Conservation (phyloP, 805 yeast genomes). For the Ogataea angusta region DNA sequence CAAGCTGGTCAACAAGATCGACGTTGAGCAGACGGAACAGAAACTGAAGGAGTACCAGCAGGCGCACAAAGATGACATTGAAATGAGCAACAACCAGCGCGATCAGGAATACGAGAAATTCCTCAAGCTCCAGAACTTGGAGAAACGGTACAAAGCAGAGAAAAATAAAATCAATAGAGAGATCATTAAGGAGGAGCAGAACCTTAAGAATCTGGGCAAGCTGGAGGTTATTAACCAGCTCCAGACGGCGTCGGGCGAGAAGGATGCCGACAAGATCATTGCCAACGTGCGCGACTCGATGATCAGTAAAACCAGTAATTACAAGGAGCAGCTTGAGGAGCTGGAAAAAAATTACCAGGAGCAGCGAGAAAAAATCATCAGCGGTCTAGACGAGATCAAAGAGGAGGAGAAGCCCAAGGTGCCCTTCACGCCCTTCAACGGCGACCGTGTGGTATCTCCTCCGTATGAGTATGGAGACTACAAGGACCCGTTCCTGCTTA, state of each 20-base stretch:
- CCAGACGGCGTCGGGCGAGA: conserved; percentile 33
- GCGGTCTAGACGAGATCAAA: conserved; percentile 26
- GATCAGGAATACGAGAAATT: conserved; percentile 69
- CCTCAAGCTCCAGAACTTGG: conserved; percentile 61
- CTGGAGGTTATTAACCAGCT: conserved; percentile 54
- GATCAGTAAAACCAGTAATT: conserved; percentile 59
- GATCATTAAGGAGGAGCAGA: conserved; percentile 48
- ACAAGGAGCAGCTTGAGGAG: conserved; percentile 55
- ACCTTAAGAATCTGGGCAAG: conserved; percentile 42
- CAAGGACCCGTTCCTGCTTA: conserved; percentile 56
- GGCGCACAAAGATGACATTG: conserved; percentile 69
- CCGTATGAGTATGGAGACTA: conserved; percentile 48
- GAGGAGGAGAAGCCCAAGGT: conserved; percentile 26
- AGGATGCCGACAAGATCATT: conserved; percentile 43
- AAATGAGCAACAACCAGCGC: conserved; percentile 69
- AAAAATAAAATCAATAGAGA: conserved; percentile 64
- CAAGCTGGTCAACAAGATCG: conserved; percentile 67
- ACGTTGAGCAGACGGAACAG: conserved; percentile 65
- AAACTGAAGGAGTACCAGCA: conserved; percentile 66
- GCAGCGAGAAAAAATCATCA: conserved; percentile 29
- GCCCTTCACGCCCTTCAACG: conserved; percentile 94
- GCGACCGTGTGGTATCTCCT: conserved; percentile 65
- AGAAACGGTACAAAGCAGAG: conserved; percentile 66
- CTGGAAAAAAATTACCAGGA: conserved; percentile 27
- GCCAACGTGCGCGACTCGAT: conserved; percentile 50